These are phyloP conservation scores for Phoma herbarum DNA, from an alignment of 2,329 filamentous ascomycete species.

Conservation along the genomic window DNA sequence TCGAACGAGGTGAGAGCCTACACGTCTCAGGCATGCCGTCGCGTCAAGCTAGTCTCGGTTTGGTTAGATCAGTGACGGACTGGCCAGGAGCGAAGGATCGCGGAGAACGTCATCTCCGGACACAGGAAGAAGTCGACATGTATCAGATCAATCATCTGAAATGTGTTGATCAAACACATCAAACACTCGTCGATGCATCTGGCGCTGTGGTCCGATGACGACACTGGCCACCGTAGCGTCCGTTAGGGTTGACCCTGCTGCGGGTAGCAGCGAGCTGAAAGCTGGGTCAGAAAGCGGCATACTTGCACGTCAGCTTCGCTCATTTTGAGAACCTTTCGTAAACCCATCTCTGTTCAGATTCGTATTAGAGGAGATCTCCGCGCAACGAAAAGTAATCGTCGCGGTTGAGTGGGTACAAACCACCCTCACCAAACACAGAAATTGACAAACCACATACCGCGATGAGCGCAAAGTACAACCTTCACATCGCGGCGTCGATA, in stretches of 20 bases:
- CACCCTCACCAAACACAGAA: background rate
- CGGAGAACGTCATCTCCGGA: background rate
- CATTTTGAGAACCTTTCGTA: background rate
- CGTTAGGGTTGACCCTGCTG: slow-evolving; percentile 5
- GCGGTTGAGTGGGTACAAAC: background rate
- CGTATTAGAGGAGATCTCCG: no score
- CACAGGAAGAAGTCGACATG: background rate
- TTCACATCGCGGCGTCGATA: slow-evolving; percentile 44
- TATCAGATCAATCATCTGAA: background rate
- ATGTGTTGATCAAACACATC: background rate
- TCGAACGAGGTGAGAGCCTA: no score
- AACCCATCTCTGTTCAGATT: no score
- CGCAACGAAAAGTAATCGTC: background rate
- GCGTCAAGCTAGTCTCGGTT: background rate
- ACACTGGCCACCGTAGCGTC: background rate
- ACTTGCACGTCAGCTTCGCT: background rate
- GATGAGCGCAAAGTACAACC: slow-evolving; percentile 44
- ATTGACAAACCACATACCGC: background rate
- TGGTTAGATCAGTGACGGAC: background rate
- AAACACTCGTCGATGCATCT: background rate
- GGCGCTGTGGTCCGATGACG: background rate
- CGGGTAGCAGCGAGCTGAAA: slow-evolving; percentile 13
- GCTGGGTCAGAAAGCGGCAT: slow-evolving; percentile 11
- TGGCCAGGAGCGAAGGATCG: background rate
- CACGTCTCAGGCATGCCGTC: no score